These are phyloP conservation scores for Eucalyptus cladocalyx DNA, from an alignment of 345 rosid species.

Conservation along the genomic window DNA sequence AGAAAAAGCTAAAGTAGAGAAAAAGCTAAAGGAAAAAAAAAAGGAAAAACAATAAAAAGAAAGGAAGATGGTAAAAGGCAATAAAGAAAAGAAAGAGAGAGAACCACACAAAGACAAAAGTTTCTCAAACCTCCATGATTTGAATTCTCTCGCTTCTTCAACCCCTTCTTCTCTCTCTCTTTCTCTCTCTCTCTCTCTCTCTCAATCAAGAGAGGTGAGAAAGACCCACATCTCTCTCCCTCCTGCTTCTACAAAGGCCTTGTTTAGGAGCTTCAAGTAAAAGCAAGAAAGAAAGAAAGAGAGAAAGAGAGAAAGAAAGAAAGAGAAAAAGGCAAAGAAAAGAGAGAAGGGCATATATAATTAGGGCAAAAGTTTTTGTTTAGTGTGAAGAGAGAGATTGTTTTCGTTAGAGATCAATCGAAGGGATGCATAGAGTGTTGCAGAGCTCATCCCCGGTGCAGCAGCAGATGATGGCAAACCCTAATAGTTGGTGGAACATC, in stretches of 20 bases:
- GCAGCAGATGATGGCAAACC: slow-evolving; percentile 24
- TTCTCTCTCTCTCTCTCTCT: not conserved
- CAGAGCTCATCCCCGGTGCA: slow-evolving; percentile 27
- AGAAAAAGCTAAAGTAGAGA: slow-evolving; percentile 73
- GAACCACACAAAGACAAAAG: slow-evolving; percentile 21
- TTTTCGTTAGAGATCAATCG: not conserved
- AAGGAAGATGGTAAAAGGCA: slow-evolving; percentile 2
- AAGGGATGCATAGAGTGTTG: slow-evolving; percentile 16
- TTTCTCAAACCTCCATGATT: slow-evolving; percentile 39
- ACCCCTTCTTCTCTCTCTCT: not conserved
- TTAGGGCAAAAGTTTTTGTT: not conserved
- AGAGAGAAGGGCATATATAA: not conserved
- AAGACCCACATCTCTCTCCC: not conserved
- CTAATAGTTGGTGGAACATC: slow-evolving; percentile 25
- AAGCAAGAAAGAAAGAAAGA: not conserved
- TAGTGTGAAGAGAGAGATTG: not conserved
- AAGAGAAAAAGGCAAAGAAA: not conserved
- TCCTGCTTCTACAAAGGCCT: slow-evolving; percentile 38
- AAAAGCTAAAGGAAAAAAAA: slow-evolving; percentile 1
- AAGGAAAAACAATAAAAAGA: not conserved
- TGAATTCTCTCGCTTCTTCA: slow-evolving; percentile 16
- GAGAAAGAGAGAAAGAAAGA: not conserved
- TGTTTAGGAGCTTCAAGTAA: slow-evolving; percentile 16
- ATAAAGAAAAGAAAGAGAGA: slow-evolving; percentile 17
- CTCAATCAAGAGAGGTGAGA: slow-evolving; percentile 24